A percentile compares a stretch with the other conserved stretches of the same genome.
These are phyloP conservation scores for Amanita jacksonii DNA, from an alignment of 768 basidiomycete genomes.

Conservation along the genomic window DNA sequence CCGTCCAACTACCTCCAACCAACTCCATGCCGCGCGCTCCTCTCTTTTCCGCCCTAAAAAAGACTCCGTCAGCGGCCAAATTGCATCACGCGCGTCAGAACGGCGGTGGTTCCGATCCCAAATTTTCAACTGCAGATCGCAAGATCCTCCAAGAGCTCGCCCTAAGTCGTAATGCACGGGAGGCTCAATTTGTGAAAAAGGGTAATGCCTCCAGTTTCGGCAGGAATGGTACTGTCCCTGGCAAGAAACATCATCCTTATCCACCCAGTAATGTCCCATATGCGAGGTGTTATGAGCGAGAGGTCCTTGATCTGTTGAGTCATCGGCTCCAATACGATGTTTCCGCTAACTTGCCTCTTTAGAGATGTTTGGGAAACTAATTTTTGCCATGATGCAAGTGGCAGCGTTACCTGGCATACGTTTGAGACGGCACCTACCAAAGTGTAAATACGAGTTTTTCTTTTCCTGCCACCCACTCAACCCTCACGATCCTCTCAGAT, in stretches of 20 bases:
- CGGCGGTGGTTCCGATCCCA: constrained; percentile 15
- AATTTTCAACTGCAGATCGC: constrained; percentile 54
- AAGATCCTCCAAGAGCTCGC: constrained; percentile 50
- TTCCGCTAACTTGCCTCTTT: constrained; percentile 11
- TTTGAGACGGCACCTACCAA: constrained; percentile 49
- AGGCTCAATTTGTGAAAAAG: constrained; percentile 47
- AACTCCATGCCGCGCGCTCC: constrained; percentile 7
- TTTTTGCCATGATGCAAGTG: constrained; percentile 42
- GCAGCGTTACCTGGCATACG: constrained; percentile 55
- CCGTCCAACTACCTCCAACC: constrained; percentile 5
- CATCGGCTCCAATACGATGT: neutral
- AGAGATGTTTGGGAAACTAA: constrained; percentile 67
- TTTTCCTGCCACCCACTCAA: constrained; percentile 5
- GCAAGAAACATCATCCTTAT: constrained; percentile 51
- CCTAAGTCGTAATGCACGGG: constrained; percentile 40
- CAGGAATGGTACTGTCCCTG: constrained; percentile 20
- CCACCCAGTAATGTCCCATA: constrained; percentile 48
- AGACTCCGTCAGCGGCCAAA: constrained; percentile 8
- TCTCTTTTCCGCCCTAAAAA: constrained; percentile 5
- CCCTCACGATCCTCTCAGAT: constrained; percentile 22
- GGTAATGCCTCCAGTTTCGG: constrained; percentile 26
- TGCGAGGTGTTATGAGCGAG: constrained; percentile 54
- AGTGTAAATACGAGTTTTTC: constrained; percentile 43
- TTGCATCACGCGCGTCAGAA: constrained; percentile 6
- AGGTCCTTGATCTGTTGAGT: constrained; percentile 58